These are phyloP conservation scores for Claviceps maximensis DNA, from an alignment of 2,329 filamentous ascomycete genomes.

Conservation along the genomic window DNA sequence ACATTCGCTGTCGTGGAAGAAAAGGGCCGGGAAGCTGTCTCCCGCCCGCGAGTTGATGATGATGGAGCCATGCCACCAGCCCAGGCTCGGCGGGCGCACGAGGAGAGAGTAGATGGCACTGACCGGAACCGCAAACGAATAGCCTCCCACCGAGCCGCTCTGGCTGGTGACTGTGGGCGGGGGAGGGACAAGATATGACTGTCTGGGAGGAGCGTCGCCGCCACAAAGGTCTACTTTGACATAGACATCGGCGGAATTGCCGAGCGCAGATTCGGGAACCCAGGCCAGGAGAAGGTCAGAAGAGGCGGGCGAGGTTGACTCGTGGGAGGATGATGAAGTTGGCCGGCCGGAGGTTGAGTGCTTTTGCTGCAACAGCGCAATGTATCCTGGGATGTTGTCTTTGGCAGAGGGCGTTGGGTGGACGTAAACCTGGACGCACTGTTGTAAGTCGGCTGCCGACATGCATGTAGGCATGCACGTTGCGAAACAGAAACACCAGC, in stretches of 20 bases:
- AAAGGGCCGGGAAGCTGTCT: constrained; percentile 87
- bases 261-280: constrained; percentile 80
- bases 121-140: constrained; percentile 84
- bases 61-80: constrained; percentile 97
- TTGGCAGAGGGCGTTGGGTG: constrained; percentile 86
- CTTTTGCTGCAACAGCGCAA: constrained; percentile 88
- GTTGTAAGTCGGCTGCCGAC: not conserved
- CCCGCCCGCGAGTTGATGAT: constrained; percentile 86
- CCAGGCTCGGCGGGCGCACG: constrained; percentile 79
- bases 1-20: constrained; percentile 96
- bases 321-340: constrained; percentile 17
- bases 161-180: constrained; percentile 76
- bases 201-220: constrained; percentile 64
- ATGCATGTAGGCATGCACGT: too few relatives aligned
- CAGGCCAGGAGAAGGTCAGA: constrained; percentile 79
- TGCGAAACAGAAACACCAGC: not conserved
- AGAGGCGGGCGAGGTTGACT: constrained; percentile 34
- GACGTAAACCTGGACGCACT: constrained; percentile 62
- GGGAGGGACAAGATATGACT: constrained; percentile 82
- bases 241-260: constrained; percentile 76
- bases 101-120: constrained; percentile 83
- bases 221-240: constrained; percentile 90
- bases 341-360: constrained; percentile 29
- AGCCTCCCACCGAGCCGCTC: constrained; percentile 57
- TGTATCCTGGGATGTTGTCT: constrained; percentile 90